Conservation (phyloP, 23 red algal genomes). For the Gracilaria gracilis region DNA sequence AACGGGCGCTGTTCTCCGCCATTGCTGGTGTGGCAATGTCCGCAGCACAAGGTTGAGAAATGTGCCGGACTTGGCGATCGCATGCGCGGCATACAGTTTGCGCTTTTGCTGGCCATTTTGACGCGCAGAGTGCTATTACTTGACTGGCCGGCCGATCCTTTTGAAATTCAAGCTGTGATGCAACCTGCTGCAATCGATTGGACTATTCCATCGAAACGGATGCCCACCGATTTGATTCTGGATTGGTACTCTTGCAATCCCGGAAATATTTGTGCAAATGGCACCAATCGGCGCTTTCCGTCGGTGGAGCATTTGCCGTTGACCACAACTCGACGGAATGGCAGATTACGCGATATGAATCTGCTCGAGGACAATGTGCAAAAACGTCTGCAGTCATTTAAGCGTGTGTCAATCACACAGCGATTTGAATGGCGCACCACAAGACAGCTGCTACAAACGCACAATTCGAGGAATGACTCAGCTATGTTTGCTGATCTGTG, state of each 20-base stretch:
- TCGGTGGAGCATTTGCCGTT: not conserved
- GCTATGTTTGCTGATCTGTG: not conserved
- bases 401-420: not conserved
- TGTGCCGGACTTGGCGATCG: conserved; percentile 56
- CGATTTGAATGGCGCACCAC: not conserved
- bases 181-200: conserved; percentile 28
- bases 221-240: not conserved
- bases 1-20: not conserved
- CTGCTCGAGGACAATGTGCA: not conserved
- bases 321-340: not conserved
- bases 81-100: conserved; percentile 37
- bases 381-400: not conserved
- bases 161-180: not conserved
- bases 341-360: not conserved
- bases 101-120: conserved; percentile 19
- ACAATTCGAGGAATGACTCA: not conserved
- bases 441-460: not conserved
- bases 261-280: not conserved
- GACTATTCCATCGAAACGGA: not conserved
- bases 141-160: conserved; percentile 32
- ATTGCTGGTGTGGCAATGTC: conserved; percentile 42
- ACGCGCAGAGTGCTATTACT: conserved; percentile 30
- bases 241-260: not conserved
- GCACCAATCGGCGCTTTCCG: not conserved
- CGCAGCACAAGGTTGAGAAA: not conserved